phyloP scores from a whole-genome alignment of 73 alveolate species.

The Paramecium sonneborni region DNA sequence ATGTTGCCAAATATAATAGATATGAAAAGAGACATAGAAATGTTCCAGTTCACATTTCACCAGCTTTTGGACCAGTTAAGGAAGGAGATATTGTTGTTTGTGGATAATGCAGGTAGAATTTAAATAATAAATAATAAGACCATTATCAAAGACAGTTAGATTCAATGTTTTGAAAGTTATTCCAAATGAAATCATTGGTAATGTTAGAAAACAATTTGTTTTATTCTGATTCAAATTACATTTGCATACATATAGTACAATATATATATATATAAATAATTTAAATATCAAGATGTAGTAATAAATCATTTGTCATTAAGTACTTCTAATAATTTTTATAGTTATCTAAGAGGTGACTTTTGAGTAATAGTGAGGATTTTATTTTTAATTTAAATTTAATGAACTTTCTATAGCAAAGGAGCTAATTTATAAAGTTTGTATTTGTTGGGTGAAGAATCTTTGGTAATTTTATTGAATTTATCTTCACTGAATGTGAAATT shows the following conservation, averaged over 20 bases:
- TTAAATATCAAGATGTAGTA: neutral
- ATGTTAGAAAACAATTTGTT: constrained; percentile 96
- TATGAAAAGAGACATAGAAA: constrained; percentile 96
- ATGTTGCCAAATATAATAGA: constrained; percentile 94
- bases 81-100: constrained; percentile 98
- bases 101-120: constrained; percentile 95
- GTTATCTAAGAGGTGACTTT: neutral
- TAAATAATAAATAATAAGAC: constrained; percentile 71
- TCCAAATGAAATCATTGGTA: constrained; percentile 92
- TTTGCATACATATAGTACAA: constrained; percentile 14
- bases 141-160: constrained; percentile 98
- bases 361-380: neutral
- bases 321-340: neutral
- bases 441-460: neutral
- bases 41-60: constrained; percentile 92
- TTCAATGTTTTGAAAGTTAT: constrained; percentile 96
- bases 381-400: neutral
- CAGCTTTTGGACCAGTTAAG: constrained; percentile 87
- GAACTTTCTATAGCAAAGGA: neutral
- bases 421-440: neutral
- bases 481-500: neutral
- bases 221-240: constrained; percentile 64
- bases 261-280: neutral
- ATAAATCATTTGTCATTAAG: neutral
- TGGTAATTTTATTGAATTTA: neutral